These are phyloP conservation scores for Trypanosoma melophagium DNA, from an alignment of 208 protist genomes.

Conservation along the genomic window DNA sequence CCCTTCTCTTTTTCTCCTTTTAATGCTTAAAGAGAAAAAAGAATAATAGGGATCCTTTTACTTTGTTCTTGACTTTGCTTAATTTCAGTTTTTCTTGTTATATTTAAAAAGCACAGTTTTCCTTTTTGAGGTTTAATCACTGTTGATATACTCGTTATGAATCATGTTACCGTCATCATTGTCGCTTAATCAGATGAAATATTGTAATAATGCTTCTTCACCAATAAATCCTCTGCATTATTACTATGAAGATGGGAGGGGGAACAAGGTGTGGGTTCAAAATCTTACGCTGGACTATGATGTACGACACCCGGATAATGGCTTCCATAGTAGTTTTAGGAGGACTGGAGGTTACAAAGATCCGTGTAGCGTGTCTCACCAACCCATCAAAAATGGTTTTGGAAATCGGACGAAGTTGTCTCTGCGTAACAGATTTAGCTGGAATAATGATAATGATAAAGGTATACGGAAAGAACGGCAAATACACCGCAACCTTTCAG, in stretches of 20 bases:
- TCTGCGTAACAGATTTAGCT: background rate
- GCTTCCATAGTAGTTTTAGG: background rate
- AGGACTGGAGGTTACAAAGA: background rate
- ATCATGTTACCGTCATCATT: background rate
- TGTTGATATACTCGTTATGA: too few relatives aligned
- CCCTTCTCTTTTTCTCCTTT: background rate
- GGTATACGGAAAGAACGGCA: background rate
- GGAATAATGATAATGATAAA: background rate
- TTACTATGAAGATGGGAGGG: conserved; percentile 30
- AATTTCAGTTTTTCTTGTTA: conserved; percentile 7
- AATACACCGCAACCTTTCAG: background rate
- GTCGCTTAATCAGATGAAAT: background rate
- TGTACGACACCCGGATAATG: background rate
- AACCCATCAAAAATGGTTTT: background rate
- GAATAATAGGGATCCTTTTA: conserved; percentile 4
- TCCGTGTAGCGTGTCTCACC: background rate
- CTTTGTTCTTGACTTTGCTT: background rate
- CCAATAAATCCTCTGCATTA: conserved; percentile 3
- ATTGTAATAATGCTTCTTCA: background rate
- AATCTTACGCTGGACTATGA: conserved; percentile 27
- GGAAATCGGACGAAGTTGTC: background rate
- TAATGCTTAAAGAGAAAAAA: conserved; percentile 2
- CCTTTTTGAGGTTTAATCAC: background rate
- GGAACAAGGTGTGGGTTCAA: conserved; percentile 33
- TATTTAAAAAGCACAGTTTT: background rate